Conservation (phyloP, 768 basidiomycete genomes). For the Mycena rebaudengoi region DNA sequence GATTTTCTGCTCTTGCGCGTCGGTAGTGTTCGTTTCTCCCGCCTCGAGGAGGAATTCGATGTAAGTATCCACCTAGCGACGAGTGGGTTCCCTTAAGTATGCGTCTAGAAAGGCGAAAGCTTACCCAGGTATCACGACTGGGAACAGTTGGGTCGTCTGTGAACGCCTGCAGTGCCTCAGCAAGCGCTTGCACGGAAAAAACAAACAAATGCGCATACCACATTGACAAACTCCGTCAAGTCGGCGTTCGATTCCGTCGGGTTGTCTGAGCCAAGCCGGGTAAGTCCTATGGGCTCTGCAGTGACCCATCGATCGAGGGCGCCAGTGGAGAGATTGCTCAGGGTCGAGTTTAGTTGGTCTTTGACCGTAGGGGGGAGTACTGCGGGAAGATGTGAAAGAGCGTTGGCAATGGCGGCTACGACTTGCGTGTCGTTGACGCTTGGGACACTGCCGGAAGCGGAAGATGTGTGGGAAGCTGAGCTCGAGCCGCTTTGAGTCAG, state of each 20-base stretch:
- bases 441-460: neutral
- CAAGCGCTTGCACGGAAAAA: neutral
- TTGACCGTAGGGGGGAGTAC: neutral
- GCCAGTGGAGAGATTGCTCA: neutral
- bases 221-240: neutral
- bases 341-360: neutral
- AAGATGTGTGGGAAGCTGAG: neutral
- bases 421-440: neutral
- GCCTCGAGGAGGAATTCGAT: neutral
- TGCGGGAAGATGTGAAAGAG: neutral
- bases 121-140: neutral
- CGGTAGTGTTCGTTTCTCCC: neutral
- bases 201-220: neutral
- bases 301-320: slow-evolving; percentile 3
- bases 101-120: too few species aligned
- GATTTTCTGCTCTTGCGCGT: neutral
- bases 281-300: neutral
- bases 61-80: slow-evolving; percentile 4
- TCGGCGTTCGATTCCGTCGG: neutral
- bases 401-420: neutral
- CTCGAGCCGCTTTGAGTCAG: neutral
- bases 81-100: too few species aligned
- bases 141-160: neutral
- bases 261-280: neutral
- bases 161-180: neutral